phyloP scores from a whole-genome alignment of 331 rosid species.

The Malus hybrid region DNA sequence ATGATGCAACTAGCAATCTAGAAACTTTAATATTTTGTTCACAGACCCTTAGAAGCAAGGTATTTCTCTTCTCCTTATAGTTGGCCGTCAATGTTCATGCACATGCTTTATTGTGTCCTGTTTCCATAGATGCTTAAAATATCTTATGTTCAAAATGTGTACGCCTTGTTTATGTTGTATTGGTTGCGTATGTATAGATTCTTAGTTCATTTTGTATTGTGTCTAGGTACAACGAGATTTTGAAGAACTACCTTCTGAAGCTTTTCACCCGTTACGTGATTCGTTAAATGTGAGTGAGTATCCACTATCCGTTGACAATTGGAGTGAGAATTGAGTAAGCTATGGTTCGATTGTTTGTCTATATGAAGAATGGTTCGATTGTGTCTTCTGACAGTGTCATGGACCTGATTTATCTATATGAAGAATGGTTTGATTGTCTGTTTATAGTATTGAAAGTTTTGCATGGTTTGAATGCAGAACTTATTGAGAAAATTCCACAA shows the following conservation, averaged over 20 bases:
- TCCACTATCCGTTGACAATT: constrained; percentile 6
- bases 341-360: no score
- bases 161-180: constrained; percentile 1
- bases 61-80: constrained; percentile 7
- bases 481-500: constrained; percentile 85
- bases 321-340: constrained; percentile 46
- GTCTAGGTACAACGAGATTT: constrained; percentile 89
- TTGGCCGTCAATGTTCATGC: not conserved
- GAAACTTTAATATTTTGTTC: constrained; percentile 97
- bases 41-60: constrained; percentile 99
- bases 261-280: constrained; percentile 89
- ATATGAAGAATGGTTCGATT: no score
- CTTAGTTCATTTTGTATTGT: constrained; percentile 13
- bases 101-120: not conserved
- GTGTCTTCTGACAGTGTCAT: not conserved
- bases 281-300: constrained; percentile 86
- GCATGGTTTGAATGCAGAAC: constrained; percentile 56
- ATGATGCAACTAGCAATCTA: constrained; percentile 84
- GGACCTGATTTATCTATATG: not conserved
- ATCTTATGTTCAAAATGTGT: not conserved
- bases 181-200: constrained; percentile 10
- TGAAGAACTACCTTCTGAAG: constrained; percentile 92
- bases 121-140: not conserved
- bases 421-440: not conserved
- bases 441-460: not conserved